Base-by-base conservation (phyloP, 352 stramenopile species). In the Pythium aristosporum region DNA sequence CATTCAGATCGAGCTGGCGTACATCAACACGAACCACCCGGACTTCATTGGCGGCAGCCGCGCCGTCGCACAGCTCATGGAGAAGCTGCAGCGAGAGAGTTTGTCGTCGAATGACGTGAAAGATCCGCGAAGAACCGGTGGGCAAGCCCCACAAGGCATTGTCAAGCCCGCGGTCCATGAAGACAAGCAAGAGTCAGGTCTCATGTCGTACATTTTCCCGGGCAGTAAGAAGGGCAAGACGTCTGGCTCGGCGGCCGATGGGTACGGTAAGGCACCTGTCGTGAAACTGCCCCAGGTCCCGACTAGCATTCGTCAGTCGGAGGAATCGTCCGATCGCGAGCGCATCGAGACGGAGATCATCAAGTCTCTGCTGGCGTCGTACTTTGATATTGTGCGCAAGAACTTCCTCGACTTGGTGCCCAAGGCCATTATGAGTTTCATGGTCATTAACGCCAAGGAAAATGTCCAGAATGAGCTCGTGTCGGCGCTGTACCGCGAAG, bases 401-500 rank as follows among this genome's bases (percentile, higher is more conserved):
- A 99, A 98, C 75, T 99, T 99, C 75, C 86, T 98, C 69, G 98
- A 99, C 71, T 82, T 99, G 69, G 97, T 99, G 42, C 97, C 98
- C 6, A 99, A 99, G 80, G 96, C 97, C n/a, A 99, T 99, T 71
- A 99, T 99, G 96, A 97, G 94, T 82, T 99, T 99, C 71, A 93
- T 99, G 88, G 88, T 97, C 28, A 88, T 87, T 25, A 70, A 95
- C 72, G 85, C 97, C 37, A 98, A 98, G 74, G 95, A 99, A 69
- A 97, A 97, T 47, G 87, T 99, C 61, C 96, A 99, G 76, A 99
- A 99, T 77, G 96, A 99, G 74, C 80, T 99, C 34, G 95, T 99
- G 18, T 96, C 88, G 41, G 91, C 96, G 57, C 78, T 99, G 25
- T 99, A 99, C 74, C 93, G 96, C 32, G 97, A 99, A 67, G 89